phyloP scores from a whole-genome alignment of 352 stramenopile species.

The Bremia lactucae region DNA sequence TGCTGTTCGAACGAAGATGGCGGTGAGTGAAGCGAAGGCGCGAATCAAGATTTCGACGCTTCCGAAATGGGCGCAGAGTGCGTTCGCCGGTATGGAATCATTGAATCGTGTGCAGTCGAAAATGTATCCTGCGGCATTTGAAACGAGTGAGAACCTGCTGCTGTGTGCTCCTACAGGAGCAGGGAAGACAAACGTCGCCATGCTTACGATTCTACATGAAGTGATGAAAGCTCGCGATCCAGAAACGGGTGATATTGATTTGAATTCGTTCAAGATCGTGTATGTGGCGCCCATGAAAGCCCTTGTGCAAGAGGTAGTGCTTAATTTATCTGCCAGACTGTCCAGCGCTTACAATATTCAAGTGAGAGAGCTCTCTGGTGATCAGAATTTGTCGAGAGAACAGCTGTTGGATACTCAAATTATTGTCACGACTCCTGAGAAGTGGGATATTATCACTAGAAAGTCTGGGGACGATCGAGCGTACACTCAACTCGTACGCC shows the following conservation, averaged over 20 bases:
- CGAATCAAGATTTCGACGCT: constrained; percentile 88
- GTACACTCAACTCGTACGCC: constrained; percentile 96
- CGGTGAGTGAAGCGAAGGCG: constrained; percentile 59
- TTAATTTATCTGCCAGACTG: constrained; percentile 94
- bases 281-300: constrained; percentile 99
- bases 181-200: constrained; percentile 98
- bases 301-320: constrained; percentile 98
- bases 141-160: constrained; percentile 94
- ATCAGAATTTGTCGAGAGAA: constrained; percentile 95
- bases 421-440: constrained; percentile 99
- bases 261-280: constrained; percentile 98
- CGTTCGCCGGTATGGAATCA: constrained; percentile 96
- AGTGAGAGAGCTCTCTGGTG: constrained; percentile 96
- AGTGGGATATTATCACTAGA: constrained; percentile 99
- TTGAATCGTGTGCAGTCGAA: constrained; percentile 99
- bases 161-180: constrained; percentile 98
- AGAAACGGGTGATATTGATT: constrained; percentile 84
- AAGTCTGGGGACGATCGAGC: constrained; percentile 95
- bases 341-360: constrained; percentile 87
- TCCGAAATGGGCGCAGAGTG: constrained; percentile 91
- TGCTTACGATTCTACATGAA: constrained; percentile 98
- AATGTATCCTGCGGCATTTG: constrained; percentile 89
- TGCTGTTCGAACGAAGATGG: constrained; percentile 82
- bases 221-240: constrained; percentile 88
- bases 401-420: constrained; percentile 98